phyloP scores from a whole-genome alignment of 2,329 filamentous ascomycete species.

The Paecilomyces formosus region DNA sequence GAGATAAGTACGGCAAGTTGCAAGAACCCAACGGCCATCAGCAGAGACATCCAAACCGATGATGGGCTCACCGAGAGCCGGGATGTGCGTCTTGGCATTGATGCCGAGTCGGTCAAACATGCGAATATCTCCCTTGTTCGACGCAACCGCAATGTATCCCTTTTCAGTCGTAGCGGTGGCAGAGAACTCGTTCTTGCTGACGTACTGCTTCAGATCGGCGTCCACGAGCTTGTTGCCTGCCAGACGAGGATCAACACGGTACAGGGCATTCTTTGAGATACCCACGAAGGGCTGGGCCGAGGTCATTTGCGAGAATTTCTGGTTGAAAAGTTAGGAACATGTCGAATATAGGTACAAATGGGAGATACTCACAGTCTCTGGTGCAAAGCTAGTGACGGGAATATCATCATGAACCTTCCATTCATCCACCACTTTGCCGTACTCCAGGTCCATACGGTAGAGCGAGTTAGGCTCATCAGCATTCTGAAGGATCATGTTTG shows the following conservation, averaged over 20 bases:
- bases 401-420: slow-evolving; percentile 99
- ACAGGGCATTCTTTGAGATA: slow-evolving; percentile 85
- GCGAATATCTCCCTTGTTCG: slow-evolving; percentile 94
- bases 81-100: slow-evolving; percentile 95
- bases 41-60: slow-evolving; percentile 92
- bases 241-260: slow-evolving; percentile 85
- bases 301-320: slow-evolving; percentile 97
- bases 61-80: slow-evolving; percentile 89
- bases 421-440: slow-evolving; percentile 95
- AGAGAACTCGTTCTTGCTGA: slow-evolving; percentile 95
- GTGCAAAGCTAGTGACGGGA: slow-evolving; percentile 81
- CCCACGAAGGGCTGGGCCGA: slow-evolving; percentile 91
- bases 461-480: slow-evolving; percentile 76
- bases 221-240: slow-evolving; percentile 90
- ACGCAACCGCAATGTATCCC: slow-evolving; percentile 92
- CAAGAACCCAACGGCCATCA: slow-evolving; percentile 91
- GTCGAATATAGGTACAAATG: not conserved
- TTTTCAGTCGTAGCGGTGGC: slow-evolving; percentile 91
- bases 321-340: slow-evolving; percentile 16
- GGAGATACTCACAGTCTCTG: slow-evolving; percentile 59
- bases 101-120: slow-evolving; percentile 95
- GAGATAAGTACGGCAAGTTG: slow-evolving; percentile 88
- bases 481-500: slow-evolving; percentile 84
- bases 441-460: slow-evolving; percentile 96
- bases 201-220: slow-evolving; percentile 88